Percentiles rank a stretch among this genome's conserved stretches.
Evolutionary conservation across 352 stramenopile species (phyloP).

Genomic region (Phytophthora crassamura): DNA sequence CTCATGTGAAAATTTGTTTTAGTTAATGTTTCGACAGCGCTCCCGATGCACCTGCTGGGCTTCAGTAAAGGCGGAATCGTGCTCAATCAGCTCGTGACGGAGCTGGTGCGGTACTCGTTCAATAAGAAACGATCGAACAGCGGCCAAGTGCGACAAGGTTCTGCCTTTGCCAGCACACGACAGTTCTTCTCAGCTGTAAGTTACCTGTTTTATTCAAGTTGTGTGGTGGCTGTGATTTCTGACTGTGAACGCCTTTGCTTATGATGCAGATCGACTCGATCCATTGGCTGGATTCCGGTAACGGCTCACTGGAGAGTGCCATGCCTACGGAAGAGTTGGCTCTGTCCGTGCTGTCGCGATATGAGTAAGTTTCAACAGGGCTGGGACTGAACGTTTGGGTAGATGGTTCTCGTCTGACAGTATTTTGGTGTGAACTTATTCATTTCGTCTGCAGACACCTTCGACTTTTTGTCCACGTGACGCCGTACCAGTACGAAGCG

Average conservation of each 20-base stretch:
- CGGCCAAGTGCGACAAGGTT: constrained; percentile 40
- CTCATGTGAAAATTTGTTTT: background rate
- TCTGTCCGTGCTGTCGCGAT: constrained; percentile 41
- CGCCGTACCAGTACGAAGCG: constrained; percentile 65
- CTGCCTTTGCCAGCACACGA: constrained; percentile 40
- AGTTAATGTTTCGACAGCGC: constrained; percentile 52
- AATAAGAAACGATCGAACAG: constrained; percentile 45
- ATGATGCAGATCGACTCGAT: constrained; percentile 56
- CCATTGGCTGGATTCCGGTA: constrained; percentile 71
- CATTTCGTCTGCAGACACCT: constrained; percentile 26
- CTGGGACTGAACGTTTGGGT: background rate
- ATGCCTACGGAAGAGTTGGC: constrained; percentile 46
- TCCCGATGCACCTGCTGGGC: constrained; percentile 67
- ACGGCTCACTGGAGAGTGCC: constrained; percentile 51
- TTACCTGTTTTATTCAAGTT: background rate
- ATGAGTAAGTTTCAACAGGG: constrained; percentile 34
- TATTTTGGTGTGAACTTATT: constrained; percentile 1
- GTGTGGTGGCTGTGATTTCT: background rate
- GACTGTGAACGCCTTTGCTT: background rate
- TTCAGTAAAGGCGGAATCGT: constrained; percentile 79
- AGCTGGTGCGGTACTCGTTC: constrained; percentile 52
- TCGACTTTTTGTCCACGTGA: constrained; percentile 66
- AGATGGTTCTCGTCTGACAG: background rate
- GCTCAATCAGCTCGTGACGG: constrained; percentile 75
- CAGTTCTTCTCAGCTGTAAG: constrained; percentile 50